These are phyloP conservation scores for Cajanus cajan DNA, from an alignment of 306 rosid genomes.

Conservation along the genomic window DNA sequence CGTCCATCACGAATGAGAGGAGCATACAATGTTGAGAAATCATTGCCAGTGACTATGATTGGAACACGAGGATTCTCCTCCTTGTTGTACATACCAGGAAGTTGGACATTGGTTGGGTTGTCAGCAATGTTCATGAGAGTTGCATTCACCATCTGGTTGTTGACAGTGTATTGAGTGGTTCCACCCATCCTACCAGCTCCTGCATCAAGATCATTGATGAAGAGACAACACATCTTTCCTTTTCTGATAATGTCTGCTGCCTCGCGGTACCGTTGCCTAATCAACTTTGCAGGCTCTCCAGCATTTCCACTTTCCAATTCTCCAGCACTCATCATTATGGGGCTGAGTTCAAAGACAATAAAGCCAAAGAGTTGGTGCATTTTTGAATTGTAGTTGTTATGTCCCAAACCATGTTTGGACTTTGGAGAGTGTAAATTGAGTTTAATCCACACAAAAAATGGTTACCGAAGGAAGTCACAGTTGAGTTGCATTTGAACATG, in stretches of 20 bases:
- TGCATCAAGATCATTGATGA: constrained; percentile 80
- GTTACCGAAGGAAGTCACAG: background rate
- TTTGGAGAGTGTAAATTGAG: background rate
- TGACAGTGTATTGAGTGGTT: constrained; percentile 77
- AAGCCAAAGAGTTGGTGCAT: background rate
- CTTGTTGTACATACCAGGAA: constrained; percentile 81
- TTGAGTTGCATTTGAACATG: background rate
- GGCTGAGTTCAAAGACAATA: constrained; percentile 45
- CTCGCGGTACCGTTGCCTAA: constrained; percentile 85
- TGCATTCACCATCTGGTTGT: constrained; percentile 85
- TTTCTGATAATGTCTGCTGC: constrained; percentile 71
- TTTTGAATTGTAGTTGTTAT: background rate
- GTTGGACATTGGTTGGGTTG: constrained; percentile 74
- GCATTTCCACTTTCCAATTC: constrained; percentile 95
- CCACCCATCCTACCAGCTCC: constrained; percentile 81
- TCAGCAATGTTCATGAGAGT: constrained; percentile 87
- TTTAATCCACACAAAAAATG: background rate
- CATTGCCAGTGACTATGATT: constrained; percentile 65
- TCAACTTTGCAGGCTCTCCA: constrained; percentile 88
- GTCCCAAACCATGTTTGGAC: background rate
- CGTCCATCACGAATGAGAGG: constrained; percentile 87
- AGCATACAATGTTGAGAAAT: constrained; percentile 76
- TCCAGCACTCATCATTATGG: constrained; percentile 94
- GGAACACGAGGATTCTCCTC: constrained; percentile 77
- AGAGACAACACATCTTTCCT: constrained; percentile 81